These are phyloP conservation scores for Basidiobolus meristosporus DNA, from an alignment of 371 early-diverging fungal species.

Conservation along the genomic window DNA sequence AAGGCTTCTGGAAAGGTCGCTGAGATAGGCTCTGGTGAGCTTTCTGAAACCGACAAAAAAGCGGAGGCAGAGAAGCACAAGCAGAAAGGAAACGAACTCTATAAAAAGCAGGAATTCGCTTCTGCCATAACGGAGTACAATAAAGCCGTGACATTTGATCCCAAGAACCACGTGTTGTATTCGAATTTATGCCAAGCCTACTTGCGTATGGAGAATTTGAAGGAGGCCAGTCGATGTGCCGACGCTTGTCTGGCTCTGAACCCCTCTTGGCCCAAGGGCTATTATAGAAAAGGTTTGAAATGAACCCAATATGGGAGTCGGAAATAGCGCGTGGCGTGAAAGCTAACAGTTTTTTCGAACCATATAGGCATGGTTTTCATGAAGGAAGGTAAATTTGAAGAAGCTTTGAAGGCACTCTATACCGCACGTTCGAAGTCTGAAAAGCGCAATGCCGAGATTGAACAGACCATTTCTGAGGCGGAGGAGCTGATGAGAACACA, in stretches of 20 bases:
- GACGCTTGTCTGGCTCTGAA: not conserved
- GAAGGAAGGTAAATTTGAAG: not conserved
- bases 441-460: too few relatives aligned
- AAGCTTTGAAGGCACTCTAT: not conserved
- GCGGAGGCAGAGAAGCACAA: not conserved
- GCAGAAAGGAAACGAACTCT: not conserved
- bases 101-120: not conserved
- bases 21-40: too few relatives aligned
- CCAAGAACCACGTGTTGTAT: not conserved
- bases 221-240: not conserved
- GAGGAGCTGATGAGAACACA: too few relatives aligned
- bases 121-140: not conserved
- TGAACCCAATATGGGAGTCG: not conserved
- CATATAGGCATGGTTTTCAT: not conserved
- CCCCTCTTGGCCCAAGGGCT: not conserved
- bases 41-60: not conserved
- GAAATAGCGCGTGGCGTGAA: too few relatives aligned
- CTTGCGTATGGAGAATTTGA: not conserved
- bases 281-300: not conserved
- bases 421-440: too few relatives aligned
- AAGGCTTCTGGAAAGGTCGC: not conserved
- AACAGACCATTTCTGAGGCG: too few relatives aligned
- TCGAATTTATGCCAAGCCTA: not conserved
- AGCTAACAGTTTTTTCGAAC: too few relatives aligned
- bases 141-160: not conserved